Evolutionary conservation across 164 flowering plant genomes (phyloP), one percentile per base, ranked within the genome.

Genomic region (Buxus sempervirens): DNA sequence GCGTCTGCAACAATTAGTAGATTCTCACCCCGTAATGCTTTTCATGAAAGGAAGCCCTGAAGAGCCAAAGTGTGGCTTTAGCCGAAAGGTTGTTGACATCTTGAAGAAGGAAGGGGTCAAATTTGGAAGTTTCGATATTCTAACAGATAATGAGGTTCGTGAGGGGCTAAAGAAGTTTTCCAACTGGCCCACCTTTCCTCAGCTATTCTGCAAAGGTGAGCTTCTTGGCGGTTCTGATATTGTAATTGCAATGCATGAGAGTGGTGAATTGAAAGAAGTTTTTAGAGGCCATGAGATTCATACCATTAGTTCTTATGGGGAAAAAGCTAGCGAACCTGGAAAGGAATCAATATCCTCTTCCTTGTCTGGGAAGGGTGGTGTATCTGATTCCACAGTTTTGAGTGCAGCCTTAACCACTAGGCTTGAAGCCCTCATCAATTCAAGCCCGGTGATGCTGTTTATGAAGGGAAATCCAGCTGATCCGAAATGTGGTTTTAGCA

Each of bases 161-260:
- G 98, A 92, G 68, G 96, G 97, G 8, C 78, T 90, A 80, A 95
- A 93, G 78, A 85, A 82, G 74, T 84, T 82, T 59, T 84, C 94
- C 28, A 92, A 93, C 72, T 95, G 98, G 97, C 98, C 97, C 32
- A 95, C 98, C 10, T 92, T 74, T 74, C 98, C 99, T 77, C 99
- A 95, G 74, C 93, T 92, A 18, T 92, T 85, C 66, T 89, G 88
- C 85, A 92, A 89, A 69, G 95, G 98, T 55, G 97, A 95, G 70
- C 89, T 95, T 70, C 81, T 95, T 66, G 98, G 99, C 65, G 98
- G 97, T 38, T 85, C 82, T 76, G 99, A 90, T 73, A 95, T 95
- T 65, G 87, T 58, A 42, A 81, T 82, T 70, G 90, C 96, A 22
- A 90, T 91, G 98, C 97, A 94, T 55, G 90, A 88, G 73, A 85